Percentiles rank a stretch among this genome's conserved stretches.
phyloP scores from a whole-genome alignment of 345 rosid species.

The Syzygium grande region DNA sequence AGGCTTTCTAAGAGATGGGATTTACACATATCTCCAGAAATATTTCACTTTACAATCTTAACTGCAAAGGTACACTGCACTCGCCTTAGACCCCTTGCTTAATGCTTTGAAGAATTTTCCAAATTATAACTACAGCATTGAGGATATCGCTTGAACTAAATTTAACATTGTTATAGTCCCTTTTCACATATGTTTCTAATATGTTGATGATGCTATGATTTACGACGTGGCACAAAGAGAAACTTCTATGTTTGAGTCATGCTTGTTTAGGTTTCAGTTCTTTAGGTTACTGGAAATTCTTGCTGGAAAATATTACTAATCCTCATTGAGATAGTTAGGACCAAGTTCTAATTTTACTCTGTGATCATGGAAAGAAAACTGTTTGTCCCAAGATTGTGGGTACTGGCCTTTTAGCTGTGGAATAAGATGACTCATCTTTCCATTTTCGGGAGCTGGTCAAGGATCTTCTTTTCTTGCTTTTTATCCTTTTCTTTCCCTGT shows the following conservation, averaged over 20 bases:
- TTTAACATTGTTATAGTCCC: background rate
- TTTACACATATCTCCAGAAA: constrained; percentile 65
- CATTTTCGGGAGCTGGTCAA: background rate
- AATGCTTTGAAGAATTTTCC: background rate
- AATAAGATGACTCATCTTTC: background rate
- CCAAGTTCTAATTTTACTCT: background rate
- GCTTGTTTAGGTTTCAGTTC: background rate
- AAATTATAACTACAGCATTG: background rate
- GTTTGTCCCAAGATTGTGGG: background rate
- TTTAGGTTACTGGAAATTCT: background rate
- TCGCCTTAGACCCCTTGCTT: background rate
- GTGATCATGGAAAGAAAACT: background rate
- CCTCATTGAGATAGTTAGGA: background rate
- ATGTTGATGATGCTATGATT: background rate
- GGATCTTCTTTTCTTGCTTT: background rate
- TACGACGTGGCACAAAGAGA: background rate
- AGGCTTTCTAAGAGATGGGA: constrained; percentile 89
- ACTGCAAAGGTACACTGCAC: constrained; percentile 53
- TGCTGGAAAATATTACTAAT: background rate
- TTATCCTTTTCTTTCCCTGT: background rate
- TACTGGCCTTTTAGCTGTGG: background rate
- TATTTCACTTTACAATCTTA: constrained; percentile 50
- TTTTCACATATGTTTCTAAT: background rate
- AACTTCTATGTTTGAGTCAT: background rate
- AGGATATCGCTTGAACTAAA: background rate